Evolutionary conservation across 2,329 filamentous ascomycete species (phyloP).

Genomic region (Alternaria sp.): DNA sequence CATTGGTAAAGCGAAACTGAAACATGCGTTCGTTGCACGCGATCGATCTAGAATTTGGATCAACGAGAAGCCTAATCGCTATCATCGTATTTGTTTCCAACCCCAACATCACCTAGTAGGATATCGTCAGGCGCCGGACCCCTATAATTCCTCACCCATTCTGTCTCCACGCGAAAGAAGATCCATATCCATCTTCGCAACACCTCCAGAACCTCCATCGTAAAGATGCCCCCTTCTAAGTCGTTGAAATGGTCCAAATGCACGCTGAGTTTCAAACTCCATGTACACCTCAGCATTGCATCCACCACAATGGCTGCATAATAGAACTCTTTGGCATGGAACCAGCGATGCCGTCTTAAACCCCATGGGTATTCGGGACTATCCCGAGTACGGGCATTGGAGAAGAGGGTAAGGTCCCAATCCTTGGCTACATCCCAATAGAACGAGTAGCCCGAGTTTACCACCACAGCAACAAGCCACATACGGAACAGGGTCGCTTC

Average conservation of each 20-base stretch:
- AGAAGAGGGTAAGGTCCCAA: constrained; percentile 92
- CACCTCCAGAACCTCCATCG: constrained; percentile 88
- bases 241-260: constrained; percentile 86
- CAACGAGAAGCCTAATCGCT: constrained; percentile 52
- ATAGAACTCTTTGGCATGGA: constrained; percentile 78
- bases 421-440: constrained; percentile 98
- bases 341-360: constrained; percentile 76
- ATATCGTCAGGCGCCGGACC: constrained; percentile 73
- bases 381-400: constrained; percentile 64
- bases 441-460: constrained; percentile 95
- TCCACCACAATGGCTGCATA: constrained; percentile 83
- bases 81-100: constrained; percentile 69
- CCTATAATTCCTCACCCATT: constrained; percentile 73
- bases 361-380: constrained; percentile 77
- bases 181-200: constrained; percentile 95
- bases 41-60: not conserved
- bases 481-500: constrained; percentile 65
- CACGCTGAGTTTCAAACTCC: constrained; percentile 86
- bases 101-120: constrained; percentile 71
- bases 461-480: constrained; percentile 73
- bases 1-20: not conserved
- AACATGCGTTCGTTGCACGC: not conserved
- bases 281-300: constrained; percentile 84
- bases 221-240: constrained; percentile 86
- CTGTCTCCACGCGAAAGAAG: constrained; percentile 93